Evolutionary conservation across 164 flowering plant genomes (phyloP), one percentile per base, ranked within the genome.

Genomic region (Dillenia turbinata): DNA sequence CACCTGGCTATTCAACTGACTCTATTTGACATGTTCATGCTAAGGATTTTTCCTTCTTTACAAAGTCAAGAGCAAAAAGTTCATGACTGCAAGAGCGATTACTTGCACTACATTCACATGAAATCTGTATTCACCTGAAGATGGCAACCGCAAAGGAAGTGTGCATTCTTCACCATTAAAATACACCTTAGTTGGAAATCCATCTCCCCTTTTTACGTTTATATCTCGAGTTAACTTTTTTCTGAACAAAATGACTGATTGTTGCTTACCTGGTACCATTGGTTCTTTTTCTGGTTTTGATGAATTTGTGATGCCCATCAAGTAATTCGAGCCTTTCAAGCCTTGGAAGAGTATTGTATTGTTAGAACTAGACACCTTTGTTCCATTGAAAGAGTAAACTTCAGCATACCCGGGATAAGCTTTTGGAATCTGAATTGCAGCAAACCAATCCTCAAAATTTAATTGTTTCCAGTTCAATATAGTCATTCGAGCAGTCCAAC

Each of bases 341-440:
- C 97, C 96, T 60, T 85, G 87, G 70, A 91, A 71, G 71, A 89
- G 78, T n/a, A 91, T 66, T 53, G 93, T 88, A 49, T 78, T 77
- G 59, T 81, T 77, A 6, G 66, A 52, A 0, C 64, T 52, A 2
- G 73, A 51, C n/a, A 90, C 47, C 67, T 57, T 70, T 15, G 97
- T 85, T 5, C 95, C 92, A 44, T 86, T 90, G 75, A 90, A 88
- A 0, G 97, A 90, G 66, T 88, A 88, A 11, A 78, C 88, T 77
- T 62, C 86, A 5, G 6, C 81, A 55, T 62, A 88, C 2, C 92
- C 97, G 0, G 44, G 51, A 45, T 16, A 73, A 22, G 85, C 84
- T 47, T 77, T 82, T 10, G 67, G 59, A 69, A 88, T 57, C 51
- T 78, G 75, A 2, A 90, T 15, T 0, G 90, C 95, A 0, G 79